Evolutionary conservation across 2,329 filamentous ascomycete species (phyloP).

Genomic region (Sporothrix dimorphospora): DNA sequence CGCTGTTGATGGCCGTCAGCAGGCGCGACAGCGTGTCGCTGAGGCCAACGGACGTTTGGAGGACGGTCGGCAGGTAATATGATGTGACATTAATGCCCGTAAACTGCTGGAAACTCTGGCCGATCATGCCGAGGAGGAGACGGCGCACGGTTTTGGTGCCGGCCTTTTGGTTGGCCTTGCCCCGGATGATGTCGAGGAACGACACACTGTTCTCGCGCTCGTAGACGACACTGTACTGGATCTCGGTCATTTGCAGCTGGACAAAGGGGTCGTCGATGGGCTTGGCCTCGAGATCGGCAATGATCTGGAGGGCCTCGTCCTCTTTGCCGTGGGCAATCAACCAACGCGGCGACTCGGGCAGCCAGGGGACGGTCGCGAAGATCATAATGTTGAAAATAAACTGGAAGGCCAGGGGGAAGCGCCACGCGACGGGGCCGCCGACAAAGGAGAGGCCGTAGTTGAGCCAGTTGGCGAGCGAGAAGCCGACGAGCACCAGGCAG

Average conservation of each 20-base stretch:
- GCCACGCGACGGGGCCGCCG: slow-evolving; percentile 56
- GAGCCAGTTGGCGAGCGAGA: slow-evolving; percentile 63
- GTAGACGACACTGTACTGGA: slow-evolving; percentile 67
- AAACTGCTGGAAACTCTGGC: slow-evolving; percentile 50
- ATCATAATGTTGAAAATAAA: slow-evolving; percentile 63
- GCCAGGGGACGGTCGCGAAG: slow-evolving; percentile 53
- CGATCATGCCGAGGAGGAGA: slow-evolving; percentile 32
- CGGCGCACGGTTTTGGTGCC: slow-evolving; percentile 49
- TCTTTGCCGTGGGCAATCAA: slow-evolving; percentile 49
- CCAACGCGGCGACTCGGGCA: slow-evolving; percentile 59
- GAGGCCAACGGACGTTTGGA: slow-evolving; percentile 57
- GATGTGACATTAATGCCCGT: slow-evolving; percentile 34
- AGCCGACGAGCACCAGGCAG: slow-evolving; percentile 59
- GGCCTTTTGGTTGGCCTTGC: slow-evolving; percentile 29
- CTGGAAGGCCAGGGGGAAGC: slow-evolving; percentile 64
- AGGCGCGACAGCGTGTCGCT: slow-evolving; percentile 53
- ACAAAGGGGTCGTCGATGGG: slow-evolving; percentile 57
- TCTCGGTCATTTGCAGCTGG: slow-evolving; percentile 53
- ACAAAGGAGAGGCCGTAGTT: slow-evolving; percentile 61
- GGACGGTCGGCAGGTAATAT: slow-evolving; percentile 49
- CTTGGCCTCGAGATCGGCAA: slow-evolving; percentile 47
- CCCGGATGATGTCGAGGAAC: slow-evolving; percentile 32
- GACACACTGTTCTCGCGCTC: slow-evolving; percentile 35
- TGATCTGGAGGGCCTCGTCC: slow-evolving; percentile 49
- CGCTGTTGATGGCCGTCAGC: slow-evolving; percentile 40